Base-by-base conservation (phyloP, 441 rosid genomes). In the Arabidopsis hybrid region DNA sequence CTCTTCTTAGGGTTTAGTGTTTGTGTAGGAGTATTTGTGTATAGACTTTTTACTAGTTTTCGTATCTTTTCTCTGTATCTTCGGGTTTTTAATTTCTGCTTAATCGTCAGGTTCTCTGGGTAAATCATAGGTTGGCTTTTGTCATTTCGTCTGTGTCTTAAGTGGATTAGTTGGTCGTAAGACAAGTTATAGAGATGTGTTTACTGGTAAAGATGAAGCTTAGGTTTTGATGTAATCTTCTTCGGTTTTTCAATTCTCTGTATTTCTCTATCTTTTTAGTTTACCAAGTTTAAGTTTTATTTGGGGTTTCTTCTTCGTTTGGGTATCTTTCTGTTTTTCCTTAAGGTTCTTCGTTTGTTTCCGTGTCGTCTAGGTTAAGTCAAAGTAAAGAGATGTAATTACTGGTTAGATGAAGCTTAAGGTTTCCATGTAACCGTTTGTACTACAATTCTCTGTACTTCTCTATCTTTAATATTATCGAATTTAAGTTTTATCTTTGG, bases 1-100 rank as follows among this genome's bases (percentile, higher is more conserved):
- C 77, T 72, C 77, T 65, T 77, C 80, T 77, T 71, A 71, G 73
- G 69, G 59, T 71, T 71, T 71, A 77, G 80, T 77, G 63, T 71
- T 6, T 76, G 62, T 71, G 52, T 71, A 77, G 72, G 73, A 77
- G 76, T 77, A 71, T 51, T 35, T 77, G 68, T 77, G 32, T 13
- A 60, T 60, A 71, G 73, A 18, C 32, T 21, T 64, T 65, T 14
- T 57, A 3, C 3, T n/a, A 7, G 39, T 36, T 39, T 17, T 38
- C 14, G 6, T 1, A n/a, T 11, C 14, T 21, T 4, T 62, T 31
- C 10, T 5, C 13, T 43, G 29, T n/a, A 16, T 55, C 78, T 34
- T 7, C 11, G 11, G 14, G 56, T 61, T 42, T 61, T 42, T 32
- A 2, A 4, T 2, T 42, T 42, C 40, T 5, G 43, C 42, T 12